Evolutionary conservation across 805 yeast genomes (phyloP).

Genomic region (Metschnikowia bowlesiae): DNA sequence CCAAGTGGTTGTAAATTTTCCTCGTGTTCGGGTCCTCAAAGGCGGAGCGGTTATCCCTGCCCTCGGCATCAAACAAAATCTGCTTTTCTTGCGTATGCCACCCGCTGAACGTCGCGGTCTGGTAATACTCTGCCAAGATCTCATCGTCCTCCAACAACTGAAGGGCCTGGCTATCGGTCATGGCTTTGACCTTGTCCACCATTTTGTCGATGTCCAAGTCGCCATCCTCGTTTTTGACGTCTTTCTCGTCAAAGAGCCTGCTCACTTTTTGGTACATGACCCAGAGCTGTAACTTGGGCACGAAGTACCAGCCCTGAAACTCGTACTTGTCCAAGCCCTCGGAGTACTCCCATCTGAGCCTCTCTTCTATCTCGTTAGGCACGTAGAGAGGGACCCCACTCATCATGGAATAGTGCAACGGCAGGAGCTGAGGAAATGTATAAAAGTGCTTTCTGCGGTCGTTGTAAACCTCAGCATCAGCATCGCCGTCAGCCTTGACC

Average conservation of each 20-base stretch:
- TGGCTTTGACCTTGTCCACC: slow-evolving; percentile 15
- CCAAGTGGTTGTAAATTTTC: slow-evolving; percentile 5
- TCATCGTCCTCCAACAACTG: slow-evolving; percentile 20
- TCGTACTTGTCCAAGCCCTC: slow-evolving; percentile 11
- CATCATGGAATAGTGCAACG: slow-evolving; percentile 17
- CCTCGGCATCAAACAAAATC: slow-evolving; percentile 15
- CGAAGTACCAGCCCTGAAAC: slow-evolving; percentile 14
- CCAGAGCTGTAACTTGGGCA: slow-evolving; percentile 20
- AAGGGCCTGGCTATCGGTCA: slow-evolving; percentile 24
- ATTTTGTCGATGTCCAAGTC: slow-evolving; percentile 12
- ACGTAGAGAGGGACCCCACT: slow-evolving; percentile 18
- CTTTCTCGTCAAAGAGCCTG: slow-evolving; percentile 9
- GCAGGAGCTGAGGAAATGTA: slow-evolving; percentile 16
- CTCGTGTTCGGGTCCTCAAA: background rate
- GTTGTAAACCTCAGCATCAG: slow-evolving; percentile 13
- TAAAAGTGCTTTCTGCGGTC: slow-evolving; percentile 19
- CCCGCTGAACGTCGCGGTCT: slow-evolving; percentile 15
- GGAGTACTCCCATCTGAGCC: slow-evolving; percentile 19
- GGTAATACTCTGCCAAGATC: slow-evolving; percentile 20
- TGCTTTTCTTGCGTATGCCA: slow-evolving; percentile 19
- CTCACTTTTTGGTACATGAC: slow-evolving; percentile 11
- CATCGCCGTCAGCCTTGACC: slow-evolving; percentile 7
- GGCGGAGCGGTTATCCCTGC: slow-evolving; percentile 5
- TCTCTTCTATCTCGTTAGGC: slow-evolving; percentile 13
- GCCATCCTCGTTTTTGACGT: background rate